These are phyloP conservation scores for Stachybotrys echinatus DNA, from an alignment of 2,329 filamentous ascomycete genomes.

Conservation along the genomic window DNA sequence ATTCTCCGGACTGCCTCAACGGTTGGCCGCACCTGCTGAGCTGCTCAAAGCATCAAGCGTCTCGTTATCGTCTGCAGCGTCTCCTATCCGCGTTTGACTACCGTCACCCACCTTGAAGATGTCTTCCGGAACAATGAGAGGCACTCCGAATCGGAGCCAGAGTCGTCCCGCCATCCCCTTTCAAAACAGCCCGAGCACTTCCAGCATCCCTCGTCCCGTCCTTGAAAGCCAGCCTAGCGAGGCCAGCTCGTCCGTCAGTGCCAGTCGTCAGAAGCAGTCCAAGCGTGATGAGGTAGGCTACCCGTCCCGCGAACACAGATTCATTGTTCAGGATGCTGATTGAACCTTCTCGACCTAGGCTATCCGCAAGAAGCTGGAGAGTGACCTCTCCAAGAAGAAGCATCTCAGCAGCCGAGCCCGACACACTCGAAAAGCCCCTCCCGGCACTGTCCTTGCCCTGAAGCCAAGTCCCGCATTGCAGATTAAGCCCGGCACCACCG, in stretches of 20 bases:
- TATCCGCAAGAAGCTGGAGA: slow-evolving; percentile 94
- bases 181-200: slow-evolving; percentile 54
- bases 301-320: background rate
- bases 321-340: slow-evolving; percentile 10
- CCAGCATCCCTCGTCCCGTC: slow-evolving; percentile 68
- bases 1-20: too few species aligned
- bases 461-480: slow-evolving; percentile 94
- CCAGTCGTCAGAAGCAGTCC: slow-evolving; percentile 91
- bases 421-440: slow-evolving; percentile 87
- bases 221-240: slow-evolving; percentile 59
- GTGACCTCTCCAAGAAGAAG: slow-evolving; percentile 96
- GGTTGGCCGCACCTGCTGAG: too few species aligned
- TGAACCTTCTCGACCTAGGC: slow-evolving; percentile 53
- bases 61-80: too few species aligned
- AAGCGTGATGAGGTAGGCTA: slow-evolving; percentile 92
- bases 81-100: slow-evolving; percentile 11
- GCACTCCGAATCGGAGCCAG: slow-evolving; percentile 61
- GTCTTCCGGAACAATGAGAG: slow-evolving; percentile 56
- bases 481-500: slow-evolving; percentile 91
- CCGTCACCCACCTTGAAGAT: slow-evolving; percentile 4
- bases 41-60: too few species aligned
- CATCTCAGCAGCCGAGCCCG: slow-evolving; percentile 71
- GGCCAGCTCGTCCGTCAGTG: slow-evolving; percentile 68
- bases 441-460: slow-evolving; percentile 90
- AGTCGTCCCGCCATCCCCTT: slow-evolving; percentile 55